Evolutionary conservation across 495 filamentous ascomycete species (phyloP).

Genomic region (Aspergillus olivimuriae): DNA sequence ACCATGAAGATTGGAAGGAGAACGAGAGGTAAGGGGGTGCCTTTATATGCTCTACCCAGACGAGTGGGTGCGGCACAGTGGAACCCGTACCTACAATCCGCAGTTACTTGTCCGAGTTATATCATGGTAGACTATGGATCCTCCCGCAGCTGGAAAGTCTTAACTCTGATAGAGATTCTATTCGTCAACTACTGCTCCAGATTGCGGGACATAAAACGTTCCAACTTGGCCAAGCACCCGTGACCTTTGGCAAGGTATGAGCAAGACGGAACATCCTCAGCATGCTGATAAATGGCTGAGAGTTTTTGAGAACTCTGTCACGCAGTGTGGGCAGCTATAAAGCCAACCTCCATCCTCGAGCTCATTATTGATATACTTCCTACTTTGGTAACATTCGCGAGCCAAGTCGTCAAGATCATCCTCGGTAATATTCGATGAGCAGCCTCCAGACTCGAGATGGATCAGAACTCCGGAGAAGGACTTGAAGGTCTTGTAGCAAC

Average conservation of each 20-base stretch:
- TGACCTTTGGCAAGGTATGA: conserved; percentile 1
- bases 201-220: conserved; percentile 6
- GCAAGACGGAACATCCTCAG: conserved; percentile 8
- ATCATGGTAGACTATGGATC: too few relatives aligned
- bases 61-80: too few relatives aligned
- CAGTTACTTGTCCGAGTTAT: too few relatives aligned
- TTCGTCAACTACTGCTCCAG: conserved; percentile 4
- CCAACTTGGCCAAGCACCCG: conserved; percentile 6
- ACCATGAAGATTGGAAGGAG: too few relatives aligned
- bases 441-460: conserved; percentile 15
- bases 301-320: conserved; percentile 6
- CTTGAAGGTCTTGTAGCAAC: conserved; percentile 11
- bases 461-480: conserved; percentile 11
- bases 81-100: too few relatives aligned
- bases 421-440: conserved; percentile 6
- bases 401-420: conserved; percentile 6
- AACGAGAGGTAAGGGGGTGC: too few relatives aligned
- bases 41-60: too few relatives aligned
- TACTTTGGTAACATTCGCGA: conserved; percentile 9
- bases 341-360: conserved; percentile 1
- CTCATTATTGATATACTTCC: conserved; percentile 8
- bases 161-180: too few relatives aligned
- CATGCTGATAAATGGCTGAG: conserved; percentile 9
- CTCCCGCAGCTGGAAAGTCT: too few relatives aligned
- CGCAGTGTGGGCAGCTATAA: conserved; percentile 7